Base-by-base conservation (phyloP, 495 filamentous ascomycete genomes). In the Penicillium argentinense region DNA sequence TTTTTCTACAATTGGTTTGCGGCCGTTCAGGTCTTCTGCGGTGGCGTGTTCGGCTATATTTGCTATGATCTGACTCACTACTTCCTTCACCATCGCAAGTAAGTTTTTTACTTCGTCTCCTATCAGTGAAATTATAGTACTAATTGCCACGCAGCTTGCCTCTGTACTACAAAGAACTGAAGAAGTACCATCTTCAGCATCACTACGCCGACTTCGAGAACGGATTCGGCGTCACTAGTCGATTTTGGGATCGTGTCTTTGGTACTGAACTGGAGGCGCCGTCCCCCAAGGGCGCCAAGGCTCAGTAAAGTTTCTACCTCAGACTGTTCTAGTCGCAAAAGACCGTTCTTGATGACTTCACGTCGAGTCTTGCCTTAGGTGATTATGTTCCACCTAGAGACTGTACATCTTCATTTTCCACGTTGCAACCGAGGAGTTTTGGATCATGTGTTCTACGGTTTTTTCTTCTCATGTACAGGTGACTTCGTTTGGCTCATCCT, bases 31-130 rank as follows among this genome's bases (percentile, higher is more conserved):
- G 84, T 87, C 4, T 97, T 77, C 74, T 92, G 85, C 60, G 95
- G 95, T 22, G 95, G 90, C 44, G 83, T 99, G 37, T 95, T 95
- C 54, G 95, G 95, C 19, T 99, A 97, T 61, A 79, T 96, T 41
- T 88, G 85, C 71, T 99, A 99, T 73, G 95, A 99, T 62, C 49
- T 96, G 72, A 97, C 93, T 11, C 95, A 99, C 67, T 99, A 97
- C 71, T 97, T 97, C 79, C 82, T 99, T n/a, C 95, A 99, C 66
- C 95, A 99, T 69, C 84, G 86, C 71, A 95, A 87, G 83, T 87
- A 62, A 69, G 81, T 78, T 56, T 22, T 47, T 28, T 24, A 14
- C 4, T 9, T 16, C 5, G 16, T 19, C 16, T 25, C 12, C 14
- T 14, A 6, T 11, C 11, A 11, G 47, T 33, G 3, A 3, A 14